Percentiles rank a stretch among this genome's conserved stretches.
phyloP scores from a whole-genome alignment of 2,329 filamentous ascomycete genomes.

The Thielaviopsis ethacetica region DNA sequence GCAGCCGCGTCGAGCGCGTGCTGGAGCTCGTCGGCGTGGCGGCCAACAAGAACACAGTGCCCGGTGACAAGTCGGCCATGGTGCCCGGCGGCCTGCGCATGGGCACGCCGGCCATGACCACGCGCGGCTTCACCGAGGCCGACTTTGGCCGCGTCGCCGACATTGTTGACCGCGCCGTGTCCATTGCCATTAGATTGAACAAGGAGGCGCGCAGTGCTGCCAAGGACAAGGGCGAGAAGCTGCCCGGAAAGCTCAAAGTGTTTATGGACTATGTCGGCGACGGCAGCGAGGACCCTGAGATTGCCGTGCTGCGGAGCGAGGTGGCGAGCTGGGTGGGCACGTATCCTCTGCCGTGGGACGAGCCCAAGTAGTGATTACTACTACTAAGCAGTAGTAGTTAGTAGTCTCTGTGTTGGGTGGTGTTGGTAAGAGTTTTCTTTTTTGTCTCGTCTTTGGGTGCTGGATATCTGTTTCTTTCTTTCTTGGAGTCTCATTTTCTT shows the following conservation, averaged over 20 bases:
- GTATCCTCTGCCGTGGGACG: constrained; percentile 51
- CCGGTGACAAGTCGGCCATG: constrained; percentile 83
- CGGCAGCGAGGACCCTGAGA: constrained; percentile 52
- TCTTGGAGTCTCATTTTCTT: neutral
- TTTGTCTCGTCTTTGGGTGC: neutral
- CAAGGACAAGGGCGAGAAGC: constrained; percentile 50
- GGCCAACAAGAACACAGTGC: constrained; percentile 98
- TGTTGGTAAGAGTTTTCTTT: neutral
- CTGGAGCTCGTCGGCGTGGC: constrained; percentile 88
- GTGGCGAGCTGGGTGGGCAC: constrained; percentile 67
- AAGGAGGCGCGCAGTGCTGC: constrained; percentile 54
- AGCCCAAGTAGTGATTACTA: constrained; percentile 23
- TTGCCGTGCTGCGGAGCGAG: constrained; percentile 55
- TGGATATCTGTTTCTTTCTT: neutral
- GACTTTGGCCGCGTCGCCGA: constrained; percentile 80
- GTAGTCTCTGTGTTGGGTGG: neutral
- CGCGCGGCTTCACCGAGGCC: constrained; percentile 72
- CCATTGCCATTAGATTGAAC: constrained; percentile 61
- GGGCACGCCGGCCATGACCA: constrained; percentile 95
- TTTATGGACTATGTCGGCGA: constrained; percentile 54
- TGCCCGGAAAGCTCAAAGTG: constrained; percentile 44
- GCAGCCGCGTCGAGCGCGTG: constrained; percentile 74
- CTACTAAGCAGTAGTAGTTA: too few species aligned
- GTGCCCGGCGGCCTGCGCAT: constrained; percentile 87
- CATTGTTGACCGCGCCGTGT: constrained; percentile 70